Evolutionary conservation across 345 rosid genomes (phyloP).

Genomic region (Psidium guajava): DNA sequence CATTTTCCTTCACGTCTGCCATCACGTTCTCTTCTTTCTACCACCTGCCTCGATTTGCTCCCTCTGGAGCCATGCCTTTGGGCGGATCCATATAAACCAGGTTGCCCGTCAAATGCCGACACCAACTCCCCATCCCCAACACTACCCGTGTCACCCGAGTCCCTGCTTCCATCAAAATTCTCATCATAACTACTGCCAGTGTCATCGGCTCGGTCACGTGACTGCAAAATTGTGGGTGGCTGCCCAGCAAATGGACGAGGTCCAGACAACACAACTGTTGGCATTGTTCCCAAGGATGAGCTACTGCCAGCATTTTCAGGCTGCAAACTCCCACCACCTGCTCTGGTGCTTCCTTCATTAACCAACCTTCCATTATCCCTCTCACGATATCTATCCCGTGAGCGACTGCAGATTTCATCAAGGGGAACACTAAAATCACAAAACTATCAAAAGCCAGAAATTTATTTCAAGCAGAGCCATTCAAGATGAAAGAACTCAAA

Average conservation of each 20-base stretch:
- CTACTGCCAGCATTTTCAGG: conserved; percentile 22
- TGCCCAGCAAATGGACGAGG: conserved; percentile 53
- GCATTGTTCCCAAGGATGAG: conserved; percentile 23
- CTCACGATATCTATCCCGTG: conserved; percentile 65
- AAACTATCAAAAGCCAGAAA: neutral
- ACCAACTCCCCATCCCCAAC: conserved; percentile 58
- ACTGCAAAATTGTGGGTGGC: conserved; percentile 65
- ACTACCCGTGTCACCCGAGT: conserved; percentile 64
- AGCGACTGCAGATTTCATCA: conserved; percentile 25
- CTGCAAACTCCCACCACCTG: conserved; percentile 23
- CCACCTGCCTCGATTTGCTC: conserved; percentile 51
- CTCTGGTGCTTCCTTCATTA: conserved; percentile 39
- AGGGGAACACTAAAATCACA: neutral
- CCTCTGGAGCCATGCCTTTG: conserved; percentile 63
- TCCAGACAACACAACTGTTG: conserved; percentile 46
- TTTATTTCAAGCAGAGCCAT: neutral
- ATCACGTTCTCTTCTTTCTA: conserved; percentile 66
- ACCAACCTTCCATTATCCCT: conserved; percentile 61
- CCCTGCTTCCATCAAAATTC: conserved; percentile 65
- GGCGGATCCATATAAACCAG: conserved; percentile 17
- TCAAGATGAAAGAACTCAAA: neutral
- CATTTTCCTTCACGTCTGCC: conserved; percentile 70
- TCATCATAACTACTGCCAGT: conserved; percentile 59
- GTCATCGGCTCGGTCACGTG: conserved; percentile 66
- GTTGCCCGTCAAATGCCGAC: conserved; percentile 51